These are phyloP conservation scores for Boletus sp. DNA, from an alignment of 768 basidiomycete genomes.

Conservation along the genomic window DNA sequence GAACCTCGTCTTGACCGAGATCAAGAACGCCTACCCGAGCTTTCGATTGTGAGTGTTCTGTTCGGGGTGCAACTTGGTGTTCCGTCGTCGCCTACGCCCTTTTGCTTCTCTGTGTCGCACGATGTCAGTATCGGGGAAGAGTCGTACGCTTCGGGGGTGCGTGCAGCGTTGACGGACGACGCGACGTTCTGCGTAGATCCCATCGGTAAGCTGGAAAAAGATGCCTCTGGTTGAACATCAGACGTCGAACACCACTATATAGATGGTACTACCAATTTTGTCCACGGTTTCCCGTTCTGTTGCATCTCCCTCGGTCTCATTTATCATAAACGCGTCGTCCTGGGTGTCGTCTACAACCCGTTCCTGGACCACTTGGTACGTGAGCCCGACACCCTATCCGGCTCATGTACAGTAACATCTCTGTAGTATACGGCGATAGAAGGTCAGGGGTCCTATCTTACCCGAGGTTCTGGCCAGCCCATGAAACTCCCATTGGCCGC, in stretches of 20 bases:
- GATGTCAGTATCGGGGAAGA: conserved; percentile 94
- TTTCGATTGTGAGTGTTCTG: conserved; percentile 72
- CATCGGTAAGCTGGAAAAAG: conserved; percentile 49
- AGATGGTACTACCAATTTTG: conserved; percentile 88
- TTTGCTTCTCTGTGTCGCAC: no score
- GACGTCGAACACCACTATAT: background rate
- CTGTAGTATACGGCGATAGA: conserved; percentile 71
- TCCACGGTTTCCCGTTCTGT: conserved; percentile 81
- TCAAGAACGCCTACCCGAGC: conserved; percentile 61
- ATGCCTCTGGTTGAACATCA: background rate
- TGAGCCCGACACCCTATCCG: conserved; percentile 66
- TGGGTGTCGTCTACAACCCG: conserved; percentile 92
- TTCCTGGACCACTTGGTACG: no score
- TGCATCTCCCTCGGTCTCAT: no score
- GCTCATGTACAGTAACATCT: background rate
- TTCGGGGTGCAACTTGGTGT: background rate
- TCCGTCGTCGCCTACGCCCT: no score
- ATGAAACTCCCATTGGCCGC: conserved; percentile 62
- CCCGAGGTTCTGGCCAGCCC: conserved; percentile 42
- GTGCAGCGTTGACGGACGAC: no score
- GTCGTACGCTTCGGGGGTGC: conserved; percentile 79
- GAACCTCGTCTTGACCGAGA: conserved; percentile 71
- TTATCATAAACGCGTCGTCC: no score
- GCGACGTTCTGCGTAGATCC: no score
- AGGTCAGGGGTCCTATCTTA: conserved; percentile 76